Base-by-base conservation (phyloP, 2,329 filamentous ascomycete genomes). In the Ascosphaera apis region DNA sequence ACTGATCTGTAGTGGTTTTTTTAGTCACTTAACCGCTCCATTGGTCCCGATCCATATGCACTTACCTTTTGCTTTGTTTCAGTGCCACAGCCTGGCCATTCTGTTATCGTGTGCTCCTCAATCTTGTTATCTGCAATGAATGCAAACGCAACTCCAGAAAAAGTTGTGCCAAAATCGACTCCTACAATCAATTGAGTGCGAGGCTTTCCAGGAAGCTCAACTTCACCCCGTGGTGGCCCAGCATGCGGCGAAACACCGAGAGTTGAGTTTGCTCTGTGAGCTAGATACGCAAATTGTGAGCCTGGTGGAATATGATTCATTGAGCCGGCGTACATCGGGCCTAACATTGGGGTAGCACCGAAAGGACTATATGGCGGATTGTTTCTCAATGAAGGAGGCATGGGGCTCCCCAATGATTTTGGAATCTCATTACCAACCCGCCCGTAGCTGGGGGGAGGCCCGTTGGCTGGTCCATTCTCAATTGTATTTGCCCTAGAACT, bases 151-250 rank as follows among this genome's bases (percentile, higher is more conserved):
- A 95, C 86, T 53, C 88, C 88, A 2, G 88, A 95, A 56, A 95
- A 98, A 3, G 88, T 98, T 13, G 88, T 98, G 45, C 88, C 88
- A 66, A 98, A 98, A 60, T 98, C 88, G 53, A 98, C 95, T 45
- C 88, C 88, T 37, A 98, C 88, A 55, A 98, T 98, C 49, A 98
- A 66, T 63, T 95, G 88, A 36, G 88, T 80, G 65, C 93, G 93
- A 62, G 76, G 91, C 53, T 81, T 73, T 49, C 76, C 82, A 47
- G 75, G 80, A 40, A 80, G 84, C 48, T 92, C 82, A 25, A 91
- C 79, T 57, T 95, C 86, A 27, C 55, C 56, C 36, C 57, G 31
- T 17, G 6, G 53, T 25, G 21, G 11, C 6, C 6, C 5, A 11
- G 11, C 6, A 25, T 25, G 21, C 11, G 5, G 21, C 21, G 6